phyloP scores from a whole-genome alignment of 495 filamentous ascomycete genomes.

The Margaritispora aquatica region DNA sequence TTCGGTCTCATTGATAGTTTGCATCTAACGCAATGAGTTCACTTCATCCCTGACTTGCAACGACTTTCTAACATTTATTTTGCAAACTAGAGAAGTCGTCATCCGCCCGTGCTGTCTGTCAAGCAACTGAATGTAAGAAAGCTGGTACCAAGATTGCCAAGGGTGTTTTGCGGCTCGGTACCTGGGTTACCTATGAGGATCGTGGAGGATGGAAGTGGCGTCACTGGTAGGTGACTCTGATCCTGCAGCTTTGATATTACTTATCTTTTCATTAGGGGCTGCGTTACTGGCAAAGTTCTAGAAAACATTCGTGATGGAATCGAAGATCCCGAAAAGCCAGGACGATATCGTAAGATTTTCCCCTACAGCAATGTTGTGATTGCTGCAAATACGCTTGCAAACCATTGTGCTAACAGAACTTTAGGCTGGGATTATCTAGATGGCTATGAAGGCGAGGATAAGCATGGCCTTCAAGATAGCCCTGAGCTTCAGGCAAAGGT shows the following conservation, averaged over 20 bases:
- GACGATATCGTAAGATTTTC: conserved; percentile 2
- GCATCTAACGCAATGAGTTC: not conserved
- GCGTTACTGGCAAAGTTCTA: conserved; percentile 57
- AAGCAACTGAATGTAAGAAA: conserved; percentile 19
- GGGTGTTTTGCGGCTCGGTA: conserved; percentile 57
- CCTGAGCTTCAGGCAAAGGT: conserved; percentile 56
- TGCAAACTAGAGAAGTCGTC: conserved; percentile 11
- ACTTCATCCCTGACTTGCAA: not conserved
- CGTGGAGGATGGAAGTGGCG: conserved; percentile 50
- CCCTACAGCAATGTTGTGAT: no score
- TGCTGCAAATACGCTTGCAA: no score
- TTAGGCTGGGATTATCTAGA: conserved; percentile 45
- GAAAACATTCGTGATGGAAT: conserved; percentile 36
- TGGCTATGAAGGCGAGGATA: conserved; percentile 46
- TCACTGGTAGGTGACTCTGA: conserved; percentile 53
- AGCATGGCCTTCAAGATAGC: conserved; percentile 34
- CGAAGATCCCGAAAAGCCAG: conserved; percentile 13
- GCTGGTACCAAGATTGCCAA: conserved; percentile 52
- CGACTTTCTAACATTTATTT: conserved; percentile 3
- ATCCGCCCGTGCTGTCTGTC: conserved; percentile 18
- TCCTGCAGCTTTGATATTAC: not conserved
- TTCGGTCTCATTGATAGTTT: not conserved
- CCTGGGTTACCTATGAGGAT: conserved; percentile 44
- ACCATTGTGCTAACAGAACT: no score
- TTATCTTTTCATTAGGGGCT: conserved; percentile 49